phyloP scores from a whole-genome alignment of 768 basidiomycete genomes.

The Amanita thiersii region DNA sequence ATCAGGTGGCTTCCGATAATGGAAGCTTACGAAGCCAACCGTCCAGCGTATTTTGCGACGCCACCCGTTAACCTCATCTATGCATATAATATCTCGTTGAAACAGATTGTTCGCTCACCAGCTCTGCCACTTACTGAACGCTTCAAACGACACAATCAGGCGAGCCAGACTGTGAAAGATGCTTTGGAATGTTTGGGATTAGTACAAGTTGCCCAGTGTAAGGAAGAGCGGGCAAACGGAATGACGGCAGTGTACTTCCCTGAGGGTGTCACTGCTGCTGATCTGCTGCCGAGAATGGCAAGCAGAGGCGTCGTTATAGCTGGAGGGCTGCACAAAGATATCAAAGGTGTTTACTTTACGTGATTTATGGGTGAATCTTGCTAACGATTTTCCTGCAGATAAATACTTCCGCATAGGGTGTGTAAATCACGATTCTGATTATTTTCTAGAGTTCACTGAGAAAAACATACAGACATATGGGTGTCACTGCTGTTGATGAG shows the following conservation, averaged over 20 bases:
- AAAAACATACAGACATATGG: slow-evolving; percentile 72
- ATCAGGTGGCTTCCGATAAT: slow-evolving; percentile 86
- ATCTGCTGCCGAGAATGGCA: slow-evolving; percentile 68
- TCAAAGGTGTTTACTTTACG: slow-evolving; percentile 51
- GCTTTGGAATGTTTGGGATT: slow-evolving; percentile 63
- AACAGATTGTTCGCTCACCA: slow-evolving; percentile 50
- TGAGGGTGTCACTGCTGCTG: slow-evolving; percentile 64
- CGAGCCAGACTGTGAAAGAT: slow-evolving; percentile 60
- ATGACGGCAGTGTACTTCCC: slow-evolving; percentile 95
- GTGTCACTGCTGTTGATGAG: slow-evolving; percentile 66
- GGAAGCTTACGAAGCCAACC: slow-evolving; percentile 82
- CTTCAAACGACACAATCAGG: slow-evolving; percentile 66
- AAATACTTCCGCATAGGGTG: slow-evolving; percentile 90
- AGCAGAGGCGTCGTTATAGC: slow-evolving; percentile 75
- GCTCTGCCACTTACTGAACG: slow-evolving; percentile 67
- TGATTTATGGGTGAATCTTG: background rate
- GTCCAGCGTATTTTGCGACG: slow-evolving; percentile 88
- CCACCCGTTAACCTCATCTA: slow-evolving; percentile 93
- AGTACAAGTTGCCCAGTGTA: slow-evolving; percentile 56
- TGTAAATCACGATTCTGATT: slow-evolving; percentile 15
- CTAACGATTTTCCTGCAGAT: slow-evolving; percentile 29
- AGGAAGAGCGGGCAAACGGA: slow-evolving; percentile 74
- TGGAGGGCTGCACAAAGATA: slow-evolving; percentile 76
- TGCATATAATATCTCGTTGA: slow-evolving; percentile 79
- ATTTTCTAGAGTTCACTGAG: slow-evolving; percentile 3